phyloP scores from a whole-genome alignment of 2,329 filamentous ascomycete genomes.

The Cercospora sp. region DNA sequence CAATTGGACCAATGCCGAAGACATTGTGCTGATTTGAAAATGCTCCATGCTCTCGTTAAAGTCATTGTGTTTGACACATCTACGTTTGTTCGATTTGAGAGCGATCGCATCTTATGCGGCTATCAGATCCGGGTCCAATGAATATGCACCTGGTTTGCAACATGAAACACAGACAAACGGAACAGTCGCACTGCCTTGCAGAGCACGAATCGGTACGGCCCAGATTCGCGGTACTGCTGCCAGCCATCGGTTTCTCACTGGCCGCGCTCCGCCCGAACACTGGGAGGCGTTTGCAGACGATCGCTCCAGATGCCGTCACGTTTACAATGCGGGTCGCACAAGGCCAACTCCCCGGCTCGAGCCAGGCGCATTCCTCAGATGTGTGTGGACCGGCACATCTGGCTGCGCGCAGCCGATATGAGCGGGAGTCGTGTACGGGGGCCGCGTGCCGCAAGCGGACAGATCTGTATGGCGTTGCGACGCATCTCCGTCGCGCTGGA shows the following conservation, averaged over 20 bases:
- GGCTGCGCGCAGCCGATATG: constrained; percentile 3
- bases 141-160: neutral
- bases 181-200: constrained; percentile 9
- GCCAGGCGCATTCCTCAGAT: constrained; percentile 4
- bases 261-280: neutral
- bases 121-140: neutral
- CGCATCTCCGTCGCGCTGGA: neutral
- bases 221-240: neutral
- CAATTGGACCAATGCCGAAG: constrained; percentile 27
- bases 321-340: constrained; percentile 12
- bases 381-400: constrained; percentile 5
- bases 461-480: neutral
- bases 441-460: constrained; percentile 1
- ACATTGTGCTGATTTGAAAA: constrained; percentile 34
- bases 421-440: neutral
- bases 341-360: constrained; percentile 15
- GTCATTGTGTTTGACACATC: neutral
- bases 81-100: neutral
- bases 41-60: neutral
- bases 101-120: neutral
- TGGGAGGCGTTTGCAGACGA: constrained; percentile 7
- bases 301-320: constrained; percentile 6
- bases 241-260: constrained; percentile 15
- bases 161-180: constrained; percentile 10
- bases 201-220: neutral